These are phyloP conservation scores for Pseudogymnoascus sp. DNA, from an alignment of 2,329 filamentous ascomycete species.

Conservation along the genomic window DNA sequence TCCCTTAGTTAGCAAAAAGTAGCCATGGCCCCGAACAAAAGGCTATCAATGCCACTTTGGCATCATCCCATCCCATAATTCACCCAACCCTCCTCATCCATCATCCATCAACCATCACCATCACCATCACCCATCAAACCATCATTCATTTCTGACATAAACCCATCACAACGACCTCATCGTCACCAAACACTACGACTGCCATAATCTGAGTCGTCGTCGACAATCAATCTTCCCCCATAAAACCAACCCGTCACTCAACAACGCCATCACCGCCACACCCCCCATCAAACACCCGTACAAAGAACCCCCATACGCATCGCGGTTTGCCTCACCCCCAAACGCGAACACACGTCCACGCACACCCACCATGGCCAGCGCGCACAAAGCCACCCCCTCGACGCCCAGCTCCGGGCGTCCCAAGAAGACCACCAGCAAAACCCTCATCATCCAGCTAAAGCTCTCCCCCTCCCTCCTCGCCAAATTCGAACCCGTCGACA, in stretches of 20 bases:
- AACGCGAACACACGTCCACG: neutral
- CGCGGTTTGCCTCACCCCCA: neutral
- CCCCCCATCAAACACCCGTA: neutral
- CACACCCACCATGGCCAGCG: neutral
- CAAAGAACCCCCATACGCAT: neutral
- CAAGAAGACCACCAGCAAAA: neutral
- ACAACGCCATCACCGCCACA: neutral
- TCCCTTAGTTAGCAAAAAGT: neutral
- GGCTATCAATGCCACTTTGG: neutral
- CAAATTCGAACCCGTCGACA: neutral
- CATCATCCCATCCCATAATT: neutral
- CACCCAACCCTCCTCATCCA: neutral
- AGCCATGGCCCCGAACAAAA: neutral
- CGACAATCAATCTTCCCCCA: neutral
- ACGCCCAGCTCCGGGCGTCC: neutral
- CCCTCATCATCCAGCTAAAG: neutral
- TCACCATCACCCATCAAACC: neutral
- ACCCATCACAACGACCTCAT: neutral
- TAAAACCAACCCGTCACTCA: neutral
- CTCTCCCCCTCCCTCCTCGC: neutral
- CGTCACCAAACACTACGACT: neutral
- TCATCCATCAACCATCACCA: neutral
- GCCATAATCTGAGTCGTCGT: neutral
- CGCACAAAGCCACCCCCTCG: neutral
- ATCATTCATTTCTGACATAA: neutral